Percentiles rank a stretch among this genome's conserved stretches.
phyloP scores from a whole-genome alignment of 768 basidiomycete genomes.

The Dioszegia hungarica region DNA sequence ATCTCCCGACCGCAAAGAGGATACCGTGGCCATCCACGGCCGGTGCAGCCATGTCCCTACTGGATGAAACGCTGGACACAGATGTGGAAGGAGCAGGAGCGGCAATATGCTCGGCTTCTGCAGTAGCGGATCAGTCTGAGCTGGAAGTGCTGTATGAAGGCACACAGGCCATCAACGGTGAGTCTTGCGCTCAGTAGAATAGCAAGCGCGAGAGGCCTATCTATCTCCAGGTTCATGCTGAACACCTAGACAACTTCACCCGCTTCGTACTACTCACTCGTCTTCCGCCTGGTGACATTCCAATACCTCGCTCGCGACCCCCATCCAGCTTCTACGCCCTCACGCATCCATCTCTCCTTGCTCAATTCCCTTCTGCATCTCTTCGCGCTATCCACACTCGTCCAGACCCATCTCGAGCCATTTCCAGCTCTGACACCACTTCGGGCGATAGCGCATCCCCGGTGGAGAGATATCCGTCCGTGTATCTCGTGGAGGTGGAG shows the following conservation, averaged over 20 bases:
- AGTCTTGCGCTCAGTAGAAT: too few relatives aligned
- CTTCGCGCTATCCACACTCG: slow-evolving; percentile 1
- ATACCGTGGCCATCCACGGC: slow-evolving; percentile 39
- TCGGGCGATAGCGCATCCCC: background rate
- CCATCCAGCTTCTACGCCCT: slow-evolving; percentile 1
- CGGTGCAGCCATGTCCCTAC: slow-evolving; percentile 33
- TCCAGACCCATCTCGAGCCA: background rate
- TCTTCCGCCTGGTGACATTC: background rate
- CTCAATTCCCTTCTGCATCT: background rate
- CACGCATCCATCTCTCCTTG: background rate
- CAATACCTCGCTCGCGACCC: background rate
- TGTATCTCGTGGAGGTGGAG: background rate
- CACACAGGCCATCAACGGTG: slow-evolving; percentile 37
- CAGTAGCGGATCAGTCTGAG: slow-evolving; percentile 15
- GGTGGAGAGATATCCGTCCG: background rate
- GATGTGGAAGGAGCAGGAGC: slow-evolving; percentile 22
- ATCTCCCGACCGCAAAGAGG: slow-evolving; percentile 26
- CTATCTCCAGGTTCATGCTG: background rate
- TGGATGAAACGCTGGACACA: background rate
- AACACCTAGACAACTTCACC: slow-evolving; percentile 38
- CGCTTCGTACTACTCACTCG: slow-evolving; percentile 40
- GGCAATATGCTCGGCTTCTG: slow-evolving; percentile 40
- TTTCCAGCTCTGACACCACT: too few relatives aligned
- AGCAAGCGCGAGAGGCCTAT: too few relatives aligned
- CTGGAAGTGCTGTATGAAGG: slow-evolving; percentile 32